Evolutionary conservation across 2,329 filamentous ascomycete genomes (phyloP).

Genomic region (Graphilbum fragrans): DNA sequence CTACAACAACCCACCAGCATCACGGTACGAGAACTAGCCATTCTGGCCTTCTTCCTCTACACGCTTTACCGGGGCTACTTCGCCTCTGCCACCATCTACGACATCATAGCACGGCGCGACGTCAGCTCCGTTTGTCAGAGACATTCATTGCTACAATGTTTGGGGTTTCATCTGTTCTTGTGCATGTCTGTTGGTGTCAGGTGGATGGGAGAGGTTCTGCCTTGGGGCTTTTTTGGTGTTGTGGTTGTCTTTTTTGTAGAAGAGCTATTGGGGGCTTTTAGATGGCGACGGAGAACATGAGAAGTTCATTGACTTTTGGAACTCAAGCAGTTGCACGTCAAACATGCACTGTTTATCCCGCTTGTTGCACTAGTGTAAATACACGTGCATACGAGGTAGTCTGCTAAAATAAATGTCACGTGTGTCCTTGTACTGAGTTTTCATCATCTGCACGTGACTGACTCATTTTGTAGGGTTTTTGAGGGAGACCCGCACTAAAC

Average conservation of each 20-base stretch:
- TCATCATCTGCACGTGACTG: no score
- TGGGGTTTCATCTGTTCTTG: conserved; percentile 1
- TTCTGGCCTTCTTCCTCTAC: conserved; percentile 4
- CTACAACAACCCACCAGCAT: conserved; percentile 7
- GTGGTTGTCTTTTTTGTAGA: conserved; percentile 9
- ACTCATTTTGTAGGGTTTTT: conserved; percentile 10
- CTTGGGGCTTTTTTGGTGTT: conserved; percentile 8
- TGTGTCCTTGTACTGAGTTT: no score
- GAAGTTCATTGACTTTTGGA: no score
- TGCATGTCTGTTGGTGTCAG: not conserved
- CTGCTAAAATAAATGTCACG: not conserved
- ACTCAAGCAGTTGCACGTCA: not conserved
- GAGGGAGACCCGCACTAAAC: not conserved
- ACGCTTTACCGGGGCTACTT: conserved; percentile 5
- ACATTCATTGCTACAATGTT: conserved; percentile 1
- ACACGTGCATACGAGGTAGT: not conserved
- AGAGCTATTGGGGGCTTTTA: conserved; percentile 1
- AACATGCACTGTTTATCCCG: no score
- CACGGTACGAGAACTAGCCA: conserved; percentile 8
- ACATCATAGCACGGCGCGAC: conserved; percentile 3
- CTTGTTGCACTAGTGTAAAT: no score
- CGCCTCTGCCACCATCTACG: not conserved
- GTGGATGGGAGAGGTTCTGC: conserved; percentile 6
- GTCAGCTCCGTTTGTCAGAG: conserved; percentile 7
- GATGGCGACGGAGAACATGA: not conserved